Base-by-base conservation (phyloP, 2,329 filamentous ascomycete species). In the Cordyceps farinosa region DNA sequence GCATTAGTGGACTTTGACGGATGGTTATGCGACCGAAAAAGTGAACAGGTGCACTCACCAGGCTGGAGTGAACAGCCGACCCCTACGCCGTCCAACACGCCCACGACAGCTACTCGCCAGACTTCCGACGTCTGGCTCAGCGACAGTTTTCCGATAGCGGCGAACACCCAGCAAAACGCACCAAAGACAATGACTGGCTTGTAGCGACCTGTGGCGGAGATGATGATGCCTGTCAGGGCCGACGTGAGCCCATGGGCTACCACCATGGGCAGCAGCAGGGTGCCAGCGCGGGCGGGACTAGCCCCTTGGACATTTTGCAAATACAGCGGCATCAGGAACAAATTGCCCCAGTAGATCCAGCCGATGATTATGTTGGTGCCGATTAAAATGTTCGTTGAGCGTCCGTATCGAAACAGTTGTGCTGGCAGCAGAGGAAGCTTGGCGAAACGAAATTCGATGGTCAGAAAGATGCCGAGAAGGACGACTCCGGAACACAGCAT, bases 1-100 rank as follows among this genome's bases (percentile, higher is more conserved):
- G 1, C 1, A 11, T 57, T 47, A 57, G 42, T 29, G 2, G 8
- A 8, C 4, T 3, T 1, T 36, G 22, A 10, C 17, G 8, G 3
- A 45, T 11, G 6, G 1, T 7, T 44, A 11, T 55, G 27, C 38
- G 53, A 29, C 17, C 27, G 15, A 55, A 11, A 11, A 17, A 55
- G 4, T 32, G 17, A 11, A n/a, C 5, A 50, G 22, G 11, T n/a
- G n/a, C 15, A 38, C 27, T 40, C 30, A 59, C 56, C 56, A 51
- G 56, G 56, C 15, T 59, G 56, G 34, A 59, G 56, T 42, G 56
- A 59, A 22, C 56, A 59, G 13, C 45, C 56, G 22, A 59, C 56
- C 3, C 56, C 56, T 2, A 59, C 32, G n/a, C 56, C 56, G 17
- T 59, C 56, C 22, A 59, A 17, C 15, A 59, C 6, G 13, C 56